These are phyloP conservation scores for Russula griseocarnosa DNA, from an alignment of 768 basidiomycete species.

Conservation along the genomic window DNA sequence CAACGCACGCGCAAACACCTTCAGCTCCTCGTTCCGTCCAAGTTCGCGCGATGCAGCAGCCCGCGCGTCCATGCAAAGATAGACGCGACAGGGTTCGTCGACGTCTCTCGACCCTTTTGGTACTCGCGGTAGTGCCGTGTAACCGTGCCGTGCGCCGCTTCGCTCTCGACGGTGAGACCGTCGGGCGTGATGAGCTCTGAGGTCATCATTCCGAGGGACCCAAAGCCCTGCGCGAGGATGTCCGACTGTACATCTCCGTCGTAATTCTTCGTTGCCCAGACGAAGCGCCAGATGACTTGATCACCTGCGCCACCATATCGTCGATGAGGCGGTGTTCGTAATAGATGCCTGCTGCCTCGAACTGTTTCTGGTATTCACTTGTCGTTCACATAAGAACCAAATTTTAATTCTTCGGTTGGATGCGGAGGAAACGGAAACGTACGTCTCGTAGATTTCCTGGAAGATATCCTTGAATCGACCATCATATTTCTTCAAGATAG, in stretches of 20 bases:
- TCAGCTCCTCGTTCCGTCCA: constrained; percentile 78
- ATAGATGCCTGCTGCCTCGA: constrained; percentile 69
- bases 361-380: constrained; percentile 65
- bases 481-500: constrained; percentile 95
- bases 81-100: constrained; percentile 96
- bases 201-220: constrained; percentile 97
- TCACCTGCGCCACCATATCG: constrained; percentile 97
- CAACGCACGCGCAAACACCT: constrained; percentile 69
- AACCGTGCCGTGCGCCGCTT: constrained; percentile 95
- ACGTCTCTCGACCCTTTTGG: constrained; percentile 97
- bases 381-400: background rate
- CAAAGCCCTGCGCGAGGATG: constrained; percentile 97
- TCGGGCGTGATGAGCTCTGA: constrained; percentile 93
- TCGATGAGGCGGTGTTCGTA: constrained; percentile 97
- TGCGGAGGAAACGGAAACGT: constrained; percentile 29
- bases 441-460: constrained; percentile 89
- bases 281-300: constrained; percentile 88
- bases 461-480: constrained; percentile 99
- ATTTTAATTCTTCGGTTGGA: background rate
- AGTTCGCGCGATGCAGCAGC: constrained; percentile 85
- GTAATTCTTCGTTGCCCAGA: constrained; percentile 68
- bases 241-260: constrained; percentile 69
- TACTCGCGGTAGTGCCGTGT: constrained; percentile 96
- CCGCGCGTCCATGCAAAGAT: constrained; percentile 99
- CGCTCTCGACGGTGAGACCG: constrained; percentile 86